Percentiles rank a stretch among this genome's conserved stretches.
Conservation (phyloP, 192 early-diverging fungal genomes). For the Coemansia sp. region DNA sequence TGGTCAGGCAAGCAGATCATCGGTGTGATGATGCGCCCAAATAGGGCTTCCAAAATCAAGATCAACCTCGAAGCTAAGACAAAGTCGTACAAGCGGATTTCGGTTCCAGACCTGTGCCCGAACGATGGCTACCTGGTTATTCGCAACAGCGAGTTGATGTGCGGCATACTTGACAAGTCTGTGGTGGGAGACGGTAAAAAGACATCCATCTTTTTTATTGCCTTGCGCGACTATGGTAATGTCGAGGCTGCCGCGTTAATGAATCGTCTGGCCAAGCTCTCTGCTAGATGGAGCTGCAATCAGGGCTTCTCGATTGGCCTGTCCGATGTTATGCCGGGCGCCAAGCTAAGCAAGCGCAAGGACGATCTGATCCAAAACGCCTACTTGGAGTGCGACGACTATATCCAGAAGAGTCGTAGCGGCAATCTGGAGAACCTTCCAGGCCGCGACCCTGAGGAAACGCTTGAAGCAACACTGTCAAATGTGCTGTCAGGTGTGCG, state of each 20-base stretch:
- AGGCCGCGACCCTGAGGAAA: constrained; percentile 84
- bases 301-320: constrained; percentile 98
- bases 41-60: constrained; percentile 60
- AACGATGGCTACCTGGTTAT: constrained; percentile 90
- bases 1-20: constrained; percentile 99
- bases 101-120: constrained; percentile 75
- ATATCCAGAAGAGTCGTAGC: constrained; percentile 66
- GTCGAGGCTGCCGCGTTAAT: constrained; percentile 84
- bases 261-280: constrained; percentile 93
- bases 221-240: constrained; percentile 88
- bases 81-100: constrained; percentile 63
- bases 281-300: constrained; percentile 88
- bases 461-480: constrained; percentile 84
- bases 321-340: constrained; percentile 91
- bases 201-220: constrained; percentile 90
- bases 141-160: constrained; percentile 92
- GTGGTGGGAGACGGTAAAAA: constrained; percentile 97
- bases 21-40: constrained; percentile 84
- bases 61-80: constrained; percentile 93
- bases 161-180: constrained; percentile 90
- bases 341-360: constrained; percentile 74
- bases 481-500: constrained; percentile 87
- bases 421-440: constrained; percentile 81
- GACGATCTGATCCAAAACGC: constrained; percentile 74
- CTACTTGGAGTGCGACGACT: constrained; percentile 80